phyloP scores from a whole-genome alignment of 1,284 basidiomycete species.

The Cutaneotrichosporon dermatis region DNA sequence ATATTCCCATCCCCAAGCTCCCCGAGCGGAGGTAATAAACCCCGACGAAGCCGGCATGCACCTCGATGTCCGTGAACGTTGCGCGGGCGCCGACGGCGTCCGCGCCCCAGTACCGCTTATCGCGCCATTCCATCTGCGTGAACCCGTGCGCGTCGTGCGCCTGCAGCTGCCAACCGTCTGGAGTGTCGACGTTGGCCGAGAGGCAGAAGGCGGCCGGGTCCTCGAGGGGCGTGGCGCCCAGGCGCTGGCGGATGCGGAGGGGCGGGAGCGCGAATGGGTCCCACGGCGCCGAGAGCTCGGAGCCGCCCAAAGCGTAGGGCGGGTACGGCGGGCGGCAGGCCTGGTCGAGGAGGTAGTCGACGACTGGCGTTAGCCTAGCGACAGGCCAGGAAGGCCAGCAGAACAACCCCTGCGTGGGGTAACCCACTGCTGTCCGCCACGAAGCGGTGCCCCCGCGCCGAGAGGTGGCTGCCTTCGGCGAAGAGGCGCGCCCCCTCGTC shows the following conservation, averaged over 20 bases:
- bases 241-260: constrained; percentile 3
- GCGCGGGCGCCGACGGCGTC: not conserved
- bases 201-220: not conserved
- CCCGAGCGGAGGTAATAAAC: constrained; percentile 5
- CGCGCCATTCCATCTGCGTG: not conserved
- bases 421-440: too few relatives aligned
- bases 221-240: not conserved
- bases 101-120: constrained; percentile 8
- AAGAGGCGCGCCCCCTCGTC: not conserved
- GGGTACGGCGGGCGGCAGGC: not conserved
- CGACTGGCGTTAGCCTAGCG: too few relatives aligned
- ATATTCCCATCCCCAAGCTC: constrained; percentile 10
- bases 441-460: constrained; percentile 7
- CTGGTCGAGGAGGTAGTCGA: not conserved
- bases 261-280: constrained; percentile 3
- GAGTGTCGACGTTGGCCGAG: constrained; percentile 1
- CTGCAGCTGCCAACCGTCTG: not conserved
- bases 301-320: not conserved
- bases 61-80: constrained; percentile 6
- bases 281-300: not conserved
- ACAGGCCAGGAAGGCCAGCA: too few relatives aligned
- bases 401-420: too few relatives aligned
- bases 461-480: not conserved
- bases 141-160: not conserved
- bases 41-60: not conserved